Evolutionary conservation across 352 stramenopile genomes (phyloP), one percentile per base, ranked within the genome.

Genomic region (Albugo laibachii): DNA sequence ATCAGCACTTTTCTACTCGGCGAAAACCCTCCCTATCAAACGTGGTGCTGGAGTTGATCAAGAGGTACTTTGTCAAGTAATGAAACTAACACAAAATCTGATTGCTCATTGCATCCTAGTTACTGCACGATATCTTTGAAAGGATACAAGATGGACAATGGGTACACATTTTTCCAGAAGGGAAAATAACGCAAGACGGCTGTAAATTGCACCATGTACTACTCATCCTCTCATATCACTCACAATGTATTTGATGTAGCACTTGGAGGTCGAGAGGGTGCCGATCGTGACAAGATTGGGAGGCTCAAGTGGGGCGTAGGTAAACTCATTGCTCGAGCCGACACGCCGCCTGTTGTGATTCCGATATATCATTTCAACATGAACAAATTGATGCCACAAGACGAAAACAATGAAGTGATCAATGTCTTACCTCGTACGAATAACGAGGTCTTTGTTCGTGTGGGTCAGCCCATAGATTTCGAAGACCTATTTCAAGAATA

Each of bases 161-260:
- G 80, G 70, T 93, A 3, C 80, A 93, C 55, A 79, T 93, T 48
- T 93, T 89, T 47, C 80, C 80, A 0, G 80, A 93, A 61, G 80
- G 80, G 47, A 83, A 85, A 49, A 86, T 89, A 50, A 69, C 74
- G 6, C 77, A 89, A 55, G 38, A 57, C 36, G 62, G 69, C 42
- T 20, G 76, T 88, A 52, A 41, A 55, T 47, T 8, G 8, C 3
- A 8, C 16, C 3, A 24, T 41, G 36, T 41, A 24, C 38, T 43
- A 8, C 8, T 43, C 16, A 3, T 43, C 16, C 16, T 24, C 3
- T 43, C 31, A 49, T 54, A 27, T 41, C 47, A 19, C 41, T 56
- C 15, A 48, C 40, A 50, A 46, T 15, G 27, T 58, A 40, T 34
- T 34, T 36, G 3, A 44, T 55, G 6, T 35, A 86, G 76, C 62